These are phyloP conservation scores for Leptodontidium sp. DNA, from an alignment of 2,329 filamentous ascomycete species.

Conservation along the genomic window DNA sequence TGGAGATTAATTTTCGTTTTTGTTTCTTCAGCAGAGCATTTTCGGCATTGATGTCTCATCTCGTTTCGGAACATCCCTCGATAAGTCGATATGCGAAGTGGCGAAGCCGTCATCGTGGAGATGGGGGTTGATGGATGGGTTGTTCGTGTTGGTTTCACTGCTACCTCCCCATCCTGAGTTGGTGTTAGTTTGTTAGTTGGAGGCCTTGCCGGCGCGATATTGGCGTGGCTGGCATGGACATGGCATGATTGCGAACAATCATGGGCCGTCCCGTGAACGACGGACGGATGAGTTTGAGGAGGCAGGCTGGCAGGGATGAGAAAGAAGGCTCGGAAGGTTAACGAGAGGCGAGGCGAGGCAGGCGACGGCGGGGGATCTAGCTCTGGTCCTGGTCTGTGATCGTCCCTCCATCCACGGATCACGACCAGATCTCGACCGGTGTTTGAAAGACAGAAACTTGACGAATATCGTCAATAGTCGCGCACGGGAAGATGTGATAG, in stretches of 20 bases:
- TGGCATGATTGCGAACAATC: constrained; percentile 26
- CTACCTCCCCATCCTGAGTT: not conserved
- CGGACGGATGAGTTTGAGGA: constrained; percentile 8
- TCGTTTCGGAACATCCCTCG: constrained; percentile 21
- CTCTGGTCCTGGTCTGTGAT: not conserved
- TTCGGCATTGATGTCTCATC: constrained; percentile 25
- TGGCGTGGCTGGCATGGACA: constrained; percentile 8
- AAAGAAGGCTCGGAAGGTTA: constrained; percentile 17
- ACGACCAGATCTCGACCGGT: not conserved
- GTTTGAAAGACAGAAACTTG: constrained; percentile 7
- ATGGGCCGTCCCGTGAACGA: constrained; percentile 27
- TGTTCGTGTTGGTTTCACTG: constrained; percentile 10
- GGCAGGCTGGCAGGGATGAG: constrained; percentile 1
- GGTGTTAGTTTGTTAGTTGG: constrained; percentile 11
- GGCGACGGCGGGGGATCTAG: not conserved
- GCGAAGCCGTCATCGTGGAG: constrained; percentile 24
- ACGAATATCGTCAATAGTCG: constrained; percentile 5
- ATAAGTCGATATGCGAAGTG: constrained; percentile 26
- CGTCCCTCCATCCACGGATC: not conserved
- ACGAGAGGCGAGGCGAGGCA: not conserved
- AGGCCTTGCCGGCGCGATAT: constrained; percentile 2
- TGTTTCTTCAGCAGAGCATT: constrained; percentile 21
- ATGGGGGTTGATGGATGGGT: not conserved
- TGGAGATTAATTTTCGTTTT: constrained; percentile 15
- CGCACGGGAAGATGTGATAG: constrained; percentile 6